These are phyloP conservation scores for Hydnomerulius pinastri DNA, from an alignment of 768 basidiomycete genomes.

Conservation along the genomic window DNA sequence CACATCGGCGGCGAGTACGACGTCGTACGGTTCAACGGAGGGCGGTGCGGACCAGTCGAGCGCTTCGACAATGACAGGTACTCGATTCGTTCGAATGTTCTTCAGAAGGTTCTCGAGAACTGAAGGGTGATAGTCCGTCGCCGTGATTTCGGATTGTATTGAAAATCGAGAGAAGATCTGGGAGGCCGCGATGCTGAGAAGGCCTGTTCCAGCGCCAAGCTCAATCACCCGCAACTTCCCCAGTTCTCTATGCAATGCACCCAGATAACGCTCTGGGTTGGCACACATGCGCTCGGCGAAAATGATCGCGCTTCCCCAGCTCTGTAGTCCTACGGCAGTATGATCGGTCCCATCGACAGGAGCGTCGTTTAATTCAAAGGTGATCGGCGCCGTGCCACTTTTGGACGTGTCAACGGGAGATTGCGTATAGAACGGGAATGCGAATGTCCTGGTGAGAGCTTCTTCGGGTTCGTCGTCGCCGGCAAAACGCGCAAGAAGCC, in stretches of 20 bases:
- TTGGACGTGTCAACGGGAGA: conserved; percentile 5
- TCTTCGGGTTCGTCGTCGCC: conserved; percentile 42
- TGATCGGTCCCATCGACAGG: conserved; percentile 65
- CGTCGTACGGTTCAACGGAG: conserved; percentile 54
- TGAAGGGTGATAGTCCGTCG: conserved; percentile 79
- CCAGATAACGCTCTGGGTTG: conserved; percentile 42
- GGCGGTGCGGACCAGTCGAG: conserved; percentile 69
- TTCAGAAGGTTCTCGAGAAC: conserved; percentile 66
- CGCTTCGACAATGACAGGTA: conserved; percentile 43
- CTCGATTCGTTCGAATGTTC: conserved; percentile 61
- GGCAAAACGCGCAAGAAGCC: conserved; percentile 55
- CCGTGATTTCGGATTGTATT: conserved; percentile 43
- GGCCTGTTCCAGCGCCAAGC: conserved; percentile 84
- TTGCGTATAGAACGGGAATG: conserved; percentile 39
- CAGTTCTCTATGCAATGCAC: conserved; percentile 17
- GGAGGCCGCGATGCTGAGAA: conserved; percentile 71
- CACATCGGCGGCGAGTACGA: conserved; percentile 79
- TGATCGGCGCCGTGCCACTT: conserved; percentile 25
- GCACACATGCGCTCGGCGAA: conserved; percentile 64
- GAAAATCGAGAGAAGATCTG: conserved; percentile 40
- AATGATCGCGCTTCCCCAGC: conserved; percentile 79
- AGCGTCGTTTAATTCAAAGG: conserved; percentile 69
- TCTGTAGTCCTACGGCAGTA: conserved; percentile 81
- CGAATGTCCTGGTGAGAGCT: conserved; percentile 52
- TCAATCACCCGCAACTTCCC: conserved; percentile 56